Base-by-base conservation (phyloP, 73 alveolate species). In the Halteria grandinella region DNA sequence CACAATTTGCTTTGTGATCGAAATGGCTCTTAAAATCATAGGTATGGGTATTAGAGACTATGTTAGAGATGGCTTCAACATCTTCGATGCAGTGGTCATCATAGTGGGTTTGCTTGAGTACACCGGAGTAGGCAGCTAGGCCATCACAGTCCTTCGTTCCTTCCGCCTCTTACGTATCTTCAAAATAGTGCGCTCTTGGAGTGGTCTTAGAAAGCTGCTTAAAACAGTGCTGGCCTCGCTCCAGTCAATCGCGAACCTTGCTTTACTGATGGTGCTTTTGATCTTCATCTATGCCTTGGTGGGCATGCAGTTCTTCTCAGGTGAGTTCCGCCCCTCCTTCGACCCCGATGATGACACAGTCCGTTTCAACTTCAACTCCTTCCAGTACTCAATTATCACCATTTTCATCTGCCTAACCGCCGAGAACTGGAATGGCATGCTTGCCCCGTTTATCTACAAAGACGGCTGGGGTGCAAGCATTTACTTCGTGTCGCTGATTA, bases 381-480 rank as follows among this genome's bases (percentile, higher is more conserved):
- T 74, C 18, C 41, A 49, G 10, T 48, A 55, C 36, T 45, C 83
- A 10, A 12, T 83, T 29, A 43, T 83, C 45, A 74, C 92, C 0
- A 75, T 81, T 32, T 87, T 80, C 62, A 48, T 69, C 12, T 10
- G 81, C 20, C 72, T 87, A 27, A 82, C 91, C 0, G 91, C 81
- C n/a, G 95, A 87, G 37, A 82, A 87, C 69, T 87, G 95, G 89
- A 87, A 87, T 66, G 51, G 59, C 6, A 55, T 73, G 23, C n/a
- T 72, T 51, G 48, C 32, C 25, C 34, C 25, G 29, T 62, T 44
- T 18, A 62, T 87, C 17, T 66, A 44, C n/a, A 29, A 53, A 15
- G 44, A 36, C n/a, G 91, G 91, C 32, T 87, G 14, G 39, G 74
- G 47, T 2, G 85, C 81, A 1, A 7, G 64, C 34, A 25, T 76